phyloP scores from a whole-genome alignment of 768 basidiomycete genomes.

The Tulasnella sp. region DNA sequence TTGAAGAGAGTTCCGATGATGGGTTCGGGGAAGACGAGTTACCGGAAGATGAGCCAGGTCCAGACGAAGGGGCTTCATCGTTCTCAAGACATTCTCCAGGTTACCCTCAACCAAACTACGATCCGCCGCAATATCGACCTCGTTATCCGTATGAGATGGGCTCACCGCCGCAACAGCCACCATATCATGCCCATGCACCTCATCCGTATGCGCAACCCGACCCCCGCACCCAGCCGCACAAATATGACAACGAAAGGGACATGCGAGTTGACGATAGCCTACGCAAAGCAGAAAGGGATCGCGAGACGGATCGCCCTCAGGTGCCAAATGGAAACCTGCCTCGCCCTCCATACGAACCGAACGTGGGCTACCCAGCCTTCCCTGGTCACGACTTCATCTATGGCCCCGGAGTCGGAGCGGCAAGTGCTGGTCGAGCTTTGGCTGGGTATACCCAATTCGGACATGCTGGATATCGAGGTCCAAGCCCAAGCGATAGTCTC shows the following conservation, averaged over 20 bases:
- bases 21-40: constrained; percentile 1
- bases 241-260: constrained; percentile 2
- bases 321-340: neutral
- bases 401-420: constrained; percentile 1
- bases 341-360: neutral
- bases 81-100: constrained; percentile 15
- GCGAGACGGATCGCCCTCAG: neutral
- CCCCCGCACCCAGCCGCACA: neutral
- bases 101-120: constrained; percentile 6
- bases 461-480: neutral
- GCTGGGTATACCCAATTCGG: neutral
- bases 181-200: neutral
- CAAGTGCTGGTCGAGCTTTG: neutral
- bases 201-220: constrained; percentile 16
- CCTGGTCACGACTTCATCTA: neutral
- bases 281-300: constrained; percentile 1
- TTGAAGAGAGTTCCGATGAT: neutral
- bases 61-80: constrained; percentile 1
- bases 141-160: neutral
- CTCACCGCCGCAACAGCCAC: neutral
- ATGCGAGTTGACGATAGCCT: neutral
- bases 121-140: neutral
- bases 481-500: neutral
- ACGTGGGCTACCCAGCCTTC: neutral
- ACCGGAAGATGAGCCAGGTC: neutral